Evolutionary conservation across 2,329 filamentous ascomycete species (phyloP), one percentile per base, ranked within the genome.

Genomic region (Furcasterigmium furcatum): DNA sequence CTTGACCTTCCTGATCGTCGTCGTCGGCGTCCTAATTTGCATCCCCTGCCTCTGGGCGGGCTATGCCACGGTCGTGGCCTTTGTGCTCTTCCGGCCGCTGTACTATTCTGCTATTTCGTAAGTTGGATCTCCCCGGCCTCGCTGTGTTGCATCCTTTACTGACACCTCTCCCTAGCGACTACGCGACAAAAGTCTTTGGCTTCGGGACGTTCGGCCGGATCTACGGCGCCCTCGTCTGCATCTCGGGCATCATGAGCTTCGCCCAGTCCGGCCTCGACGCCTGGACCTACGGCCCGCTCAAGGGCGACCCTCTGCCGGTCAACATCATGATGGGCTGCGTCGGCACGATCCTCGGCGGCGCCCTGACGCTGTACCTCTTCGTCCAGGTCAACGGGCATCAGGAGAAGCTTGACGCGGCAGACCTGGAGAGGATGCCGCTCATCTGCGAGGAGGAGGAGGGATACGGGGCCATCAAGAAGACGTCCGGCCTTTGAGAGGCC

Each of bases 181-280:
- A 89, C 58, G 76, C 82, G 0, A 85, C 85, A n/a, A 90, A 90
- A 59, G 85, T 90, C 3, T 91, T 91, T 54, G 87, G 87, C 3
- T 90, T 90, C 59, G 76, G 80, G n/a, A 89, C 86, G 0, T 91
- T 91, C 50, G 87, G 87, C 10, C 87, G 87, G 49, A 85, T 91
- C 13, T 91, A 91, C 59, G 87, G 87, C 13, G 74, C 87, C 4
- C 79, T 91, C 46, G 88, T 88, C 44, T 89, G 85, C 58, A 62
- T 87, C 5, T 85, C 87, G 0, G 87, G 87, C 3, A 55, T 90
- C 0, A 74, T 86, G 49, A 89, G 88, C 59, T 85, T 91, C 59
- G 70, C 76, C 0, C 87, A 91, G 62, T 80, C 82, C 0, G 85
- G 77, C 0, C 70, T 91, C 34, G 87, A 91, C 56, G 76, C 81